These are phyloP conservation scores for Dothideomycetidae sp. DNA, from an alignment of 2,329 filamentous ascomycete species.

Conservation along the genomic window DNA sequence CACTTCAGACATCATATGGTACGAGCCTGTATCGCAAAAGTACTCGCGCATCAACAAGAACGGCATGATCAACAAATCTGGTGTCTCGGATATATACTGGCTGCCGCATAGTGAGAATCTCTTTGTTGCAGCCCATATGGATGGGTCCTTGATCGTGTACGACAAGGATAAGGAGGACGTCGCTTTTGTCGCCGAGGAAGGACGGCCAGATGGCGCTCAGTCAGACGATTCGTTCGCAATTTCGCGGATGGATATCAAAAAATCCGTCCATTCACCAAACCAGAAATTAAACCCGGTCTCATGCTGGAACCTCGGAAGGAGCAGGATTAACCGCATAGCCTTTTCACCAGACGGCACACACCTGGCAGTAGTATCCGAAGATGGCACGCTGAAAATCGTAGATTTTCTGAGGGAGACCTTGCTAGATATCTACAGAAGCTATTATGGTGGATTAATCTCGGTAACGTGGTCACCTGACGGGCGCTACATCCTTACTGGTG, in stretches of 20 bases:
- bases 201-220: constrained; percentile 18
- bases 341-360: constrained; percentile 84
- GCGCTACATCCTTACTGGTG: constrained; percentile 87
- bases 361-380: constrained; percentile 80
- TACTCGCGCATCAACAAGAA: constrained; percentile 97
- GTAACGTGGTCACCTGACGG: constrained; percentile 97
- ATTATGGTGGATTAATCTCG: constrained; percentile 84
- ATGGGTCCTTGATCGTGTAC: constrained; percentile 82
- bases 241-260: constrained; percentile 54
- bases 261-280: constrained; percentile 86
- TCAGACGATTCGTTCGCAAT: constrained; percentile 17
- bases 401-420: constrained; percentile 84
- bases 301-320: constrained; percentile 83
- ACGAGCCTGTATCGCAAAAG: constrained; percentile 89
- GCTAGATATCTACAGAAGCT: constrained; percentile 75
- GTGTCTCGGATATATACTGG: constrained; percentile 82
- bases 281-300: constrained; percentile 89
- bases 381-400: constrained; percentile 77
- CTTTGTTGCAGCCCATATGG: constrained; percentile 83
- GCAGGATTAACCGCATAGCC: constrained; percentile 76
- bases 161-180: constrained; percentile 95
- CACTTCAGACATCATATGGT: constrained; percentile 95
- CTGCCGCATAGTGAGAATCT: constrained; percentile 86
- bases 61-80: constrained; percentile 72
- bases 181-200: constrained; percentile 57